Evolutionary conservation across 208 protist species (phyloP).

Genomic region (Phytomonas sp.): DNA sequence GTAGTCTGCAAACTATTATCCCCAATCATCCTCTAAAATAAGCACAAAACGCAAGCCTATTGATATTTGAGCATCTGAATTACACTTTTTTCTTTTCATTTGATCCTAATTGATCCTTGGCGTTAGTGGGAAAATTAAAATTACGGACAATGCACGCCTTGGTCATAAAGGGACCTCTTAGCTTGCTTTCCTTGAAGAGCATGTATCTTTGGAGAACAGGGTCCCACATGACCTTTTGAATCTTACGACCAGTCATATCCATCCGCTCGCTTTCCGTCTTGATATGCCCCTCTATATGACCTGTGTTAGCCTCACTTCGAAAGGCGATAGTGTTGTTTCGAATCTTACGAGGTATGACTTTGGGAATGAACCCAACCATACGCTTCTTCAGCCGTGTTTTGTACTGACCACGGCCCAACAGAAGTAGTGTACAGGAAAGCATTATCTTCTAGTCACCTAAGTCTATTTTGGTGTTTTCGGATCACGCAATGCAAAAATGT

Average conservation of each 20-base stretch:
- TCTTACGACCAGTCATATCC: constrained; percentile 71
- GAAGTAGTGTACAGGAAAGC: constrained; percentile 20
- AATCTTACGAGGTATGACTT: constrained; percentile 78
- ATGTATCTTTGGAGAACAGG: constrained; percentile 66
- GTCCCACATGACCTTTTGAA: constrained; percentile 71
- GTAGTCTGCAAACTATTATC: not conserved
- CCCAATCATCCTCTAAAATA: not conserved
- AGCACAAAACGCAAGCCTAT: not conserved
- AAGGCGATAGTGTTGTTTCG: constrained; percentile 73
- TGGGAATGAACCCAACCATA: constrained; percentile 82
- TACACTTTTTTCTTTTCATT: constrained; percentile 10
- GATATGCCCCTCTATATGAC: constrained; percentile 74
- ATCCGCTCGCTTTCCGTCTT: constrained; percentile 70
- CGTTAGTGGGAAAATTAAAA: constrained; percentile 47
- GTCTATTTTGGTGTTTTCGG: constrained; percentile 4
- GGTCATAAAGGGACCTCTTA: constrained; percentile 73
- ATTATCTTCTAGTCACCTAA: constrained; percentile 16
- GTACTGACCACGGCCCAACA: constrained; percentile 70
- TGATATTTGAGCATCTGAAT: not conserved
- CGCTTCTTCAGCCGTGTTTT: constrained; percentile 84
- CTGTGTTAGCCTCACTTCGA: constrained; percentile 79
- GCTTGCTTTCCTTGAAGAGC: constrained; percentile 77
- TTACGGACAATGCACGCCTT: constrained; percentile 57
- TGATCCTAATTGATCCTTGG: constrained; percentile 13
- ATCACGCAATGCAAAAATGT: not conserved